Conservation (phyloP, 345 rosid genomes). For the Acer yangbiense region DNA sequence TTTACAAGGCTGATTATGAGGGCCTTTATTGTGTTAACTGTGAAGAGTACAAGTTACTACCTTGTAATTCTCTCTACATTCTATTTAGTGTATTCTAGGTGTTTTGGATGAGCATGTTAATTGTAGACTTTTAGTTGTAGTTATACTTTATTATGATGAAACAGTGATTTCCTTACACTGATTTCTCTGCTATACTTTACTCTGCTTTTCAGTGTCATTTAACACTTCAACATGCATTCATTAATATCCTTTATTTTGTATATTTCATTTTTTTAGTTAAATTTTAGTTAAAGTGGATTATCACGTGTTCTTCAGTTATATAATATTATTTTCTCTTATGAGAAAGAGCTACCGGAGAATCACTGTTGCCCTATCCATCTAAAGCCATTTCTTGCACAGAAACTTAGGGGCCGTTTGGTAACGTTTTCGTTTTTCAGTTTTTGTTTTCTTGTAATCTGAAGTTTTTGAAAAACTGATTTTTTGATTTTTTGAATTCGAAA, state of each 20-base stretch:
- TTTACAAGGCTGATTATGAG: conserved; percentile 86
- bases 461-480: no score
- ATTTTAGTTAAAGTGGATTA: no score
- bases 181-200: neutral
- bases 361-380: no score
- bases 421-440: no score
- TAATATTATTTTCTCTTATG: no score
- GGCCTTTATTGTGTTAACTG: conserved; percentile 94
- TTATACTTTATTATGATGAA: neutral
- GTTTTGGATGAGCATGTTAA: neutral
- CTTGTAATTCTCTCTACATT: conserved; percentile 13
- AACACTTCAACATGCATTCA: neutral
- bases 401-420: no score
- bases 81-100: neutral
- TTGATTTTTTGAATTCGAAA: no score
- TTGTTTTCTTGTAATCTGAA: no score
- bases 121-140: neutral
- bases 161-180: neutral
- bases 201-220: neutral
- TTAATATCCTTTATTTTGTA: neutral
- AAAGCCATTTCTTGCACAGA: no score
- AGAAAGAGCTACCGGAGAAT: no score
- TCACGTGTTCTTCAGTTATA: no score
- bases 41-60: conserved; percentile 86
- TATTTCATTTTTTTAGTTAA: no score